Evolutionary conservation across 192 early-diverging fungal species (phyloP).

Genomic region (Coemansia sp.): DNA sequence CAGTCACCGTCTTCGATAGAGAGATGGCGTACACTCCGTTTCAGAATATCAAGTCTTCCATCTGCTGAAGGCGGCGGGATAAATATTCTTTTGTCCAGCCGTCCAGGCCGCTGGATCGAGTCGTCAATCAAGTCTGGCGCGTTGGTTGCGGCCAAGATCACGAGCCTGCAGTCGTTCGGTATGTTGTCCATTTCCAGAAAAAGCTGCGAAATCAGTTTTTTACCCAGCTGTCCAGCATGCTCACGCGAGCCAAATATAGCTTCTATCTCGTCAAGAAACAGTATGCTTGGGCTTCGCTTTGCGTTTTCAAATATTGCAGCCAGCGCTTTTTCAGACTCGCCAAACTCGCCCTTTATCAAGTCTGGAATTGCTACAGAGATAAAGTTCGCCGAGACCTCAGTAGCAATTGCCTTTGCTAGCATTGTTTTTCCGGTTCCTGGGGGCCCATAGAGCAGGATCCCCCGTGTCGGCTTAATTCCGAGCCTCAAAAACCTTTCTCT

Average conservation of each 20-base stretch:
- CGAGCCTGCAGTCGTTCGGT: constrained; percentile 56
- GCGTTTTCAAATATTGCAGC: constrained; percentile 72
- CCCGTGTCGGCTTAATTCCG: constrained; percentile 75
- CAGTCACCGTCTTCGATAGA: constrained; percentile 13
- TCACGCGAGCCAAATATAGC: constrained; percentile 79
- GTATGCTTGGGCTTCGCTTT: constrained; percentile 70
- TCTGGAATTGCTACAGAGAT: constrained; percentile 76
- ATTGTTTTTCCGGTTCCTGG: constrained; percentile 95
- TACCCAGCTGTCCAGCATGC: constrained; percentile 65
- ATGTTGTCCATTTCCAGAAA: constrained; percentile 77
- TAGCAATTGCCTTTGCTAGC: constrained; percentile 81
- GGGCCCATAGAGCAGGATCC: constrained; percentile 81
- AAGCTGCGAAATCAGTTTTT: constrained; percentile 76
- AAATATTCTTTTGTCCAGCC: constrained; percentile 76
- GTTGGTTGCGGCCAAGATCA: constrained; percentile 88
- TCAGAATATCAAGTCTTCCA: constrained; percentile 68
- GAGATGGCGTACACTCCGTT: constrained; percentile 37
- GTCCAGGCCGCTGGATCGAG: constrained; percentile 79
- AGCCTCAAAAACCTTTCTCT: constrained; percentile 63
- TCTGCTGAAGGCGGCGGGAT: constrained; percentile 62
- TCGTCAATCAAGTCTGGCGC: constrained; percentile 71
- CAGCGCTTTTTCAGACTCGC: constrained; percentile 93
- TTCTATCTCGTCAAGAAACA: constrained; percentile 96
- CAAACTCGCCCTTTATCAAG: constrained; percentile 87
- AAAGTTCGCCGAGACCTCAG: constrained; percentile 79